A percentile compares a stretch with the other conserved stretches of the same genome.
Conservation (phyloP, 2,329 filamentous ascomycete genomes). For the Xylariaceae sp. region DNA sequence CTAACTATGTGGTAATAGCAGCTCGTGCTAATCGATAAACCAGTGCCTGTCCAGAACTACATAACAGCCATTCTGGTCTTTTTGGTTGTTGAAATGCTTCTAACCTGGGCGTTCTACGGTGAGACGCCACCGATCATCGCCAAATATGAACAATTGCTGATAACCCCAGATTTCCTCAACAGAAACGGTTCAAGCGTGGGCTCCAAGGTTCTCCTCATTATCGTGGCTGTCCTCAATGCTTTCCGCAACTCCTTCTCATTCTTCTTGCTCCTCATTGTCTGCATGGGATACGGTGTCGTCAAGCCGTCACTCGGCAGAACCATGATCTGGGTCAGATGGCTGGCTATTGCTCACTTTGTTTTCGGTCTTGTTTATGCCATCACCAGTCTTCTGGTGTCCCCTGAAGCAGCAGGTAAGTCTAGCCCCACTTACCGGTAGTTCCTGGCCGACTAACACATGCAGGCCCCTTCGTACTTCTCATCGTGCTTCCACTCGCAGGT, state of each 20-base stretch:
- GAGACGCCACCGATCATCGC: conserved; percentile 26
- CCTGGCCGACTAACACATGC: conserved; percentile 3
- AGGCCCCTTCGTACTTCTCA: conserved; percentile 86
- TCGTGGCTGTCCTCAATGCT: conserved; percentile 91
- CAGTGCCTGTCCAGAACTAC: conserved; percentile 95
- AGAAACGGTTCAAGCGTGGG: conserved; percentile 79
- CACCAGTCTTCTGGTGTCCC: conserved; percentile 82
- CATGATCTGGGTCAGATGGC: conserved; percentile 89
- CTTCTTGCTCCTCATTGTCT: conserved; percentile 95
- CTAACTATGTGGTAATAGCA: neutral
- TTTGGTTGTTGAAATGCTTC: conserved; percentile 90
- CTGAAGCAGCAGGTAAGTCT: conserved; percentile 70
- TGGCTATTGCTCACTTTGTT: conserved; percentile 89
- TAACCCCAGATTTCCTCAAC: conserved; percentile 77
- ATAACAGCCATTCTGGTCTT: conserved; percentile 97
- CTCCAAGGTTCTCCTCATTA: conserved; percentile 80
- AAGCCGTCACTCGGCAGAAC: conserved; percentile 88
- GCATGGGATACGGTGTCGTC: conserved; percentile 98
- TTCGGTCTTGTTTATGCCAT: conserved; percentile 94
- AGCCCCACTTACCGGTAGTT: neutral
- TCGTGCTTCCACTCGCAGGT: conserved; percentile 86
- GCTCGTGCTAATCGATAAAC: conserved; percentile 31
- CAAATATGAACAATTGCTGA: conserved; percentile 32
- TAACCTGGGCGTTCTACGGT: conserved; percentile 98
- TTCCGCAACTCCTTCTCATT: conserved; percentile 97